phyloP scores from a whole-genome alignment of 2,329 filamentous ascomycete species.

The Parascedosporium putredinis region DNA sequence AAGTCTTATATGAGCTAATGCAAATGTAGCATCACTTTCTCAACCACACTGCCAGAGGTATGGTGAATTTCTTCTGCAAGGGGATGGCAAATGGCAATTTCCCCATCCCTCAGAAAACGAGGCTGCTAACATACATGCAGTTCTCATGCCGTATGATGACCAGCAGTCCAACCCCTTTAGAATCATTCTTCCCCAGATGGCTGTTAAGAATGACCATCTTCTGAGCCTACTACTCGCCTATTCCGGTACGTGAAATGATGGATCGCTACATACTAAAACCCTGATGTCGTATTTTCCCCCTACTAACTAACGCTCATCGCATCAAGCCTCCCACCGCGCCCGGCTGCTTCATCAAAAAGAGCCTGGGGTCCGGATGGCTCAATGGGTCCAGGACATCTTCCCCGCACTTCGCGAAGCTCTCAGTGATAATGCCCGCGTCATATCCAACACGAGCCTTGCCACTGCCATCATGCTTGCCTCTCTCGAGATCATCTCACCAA shows the following conservation, averaged over 20 bases:
- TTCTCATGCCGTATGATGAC: conserved; percentile 40
- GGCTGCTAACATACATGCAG: conserved; percentile 33
- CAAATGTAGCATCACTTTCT: conserved; percentile 47
- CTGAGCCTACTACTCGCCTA: conserved; percentile 71
- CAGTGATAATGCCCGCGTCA: conserved; percentile 46
- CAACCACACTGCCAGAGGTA: conserved; percentile 64
- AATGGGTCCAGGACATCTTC: conserved; percentile 72
- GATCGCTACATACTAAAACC: too few species aligned
- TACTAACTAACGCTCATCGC: not conserved
- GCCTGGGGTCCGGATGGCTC: conserved; percentile 65
- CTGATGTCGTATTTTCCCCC: not conserved
- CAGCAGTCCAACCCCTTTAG: conserved; percentile 42
- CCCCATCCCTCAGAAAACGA: too few species aligned
- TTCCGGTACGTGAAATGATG: conserved; percentile 32
- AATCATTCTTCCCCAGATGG: conserved; percentile 47
- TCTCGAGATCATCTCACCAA: conserved; percentile 72
- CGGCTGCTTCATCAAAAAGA: conserved; percentile 63
- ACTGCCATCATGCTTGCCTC: conserved; percentile 80
- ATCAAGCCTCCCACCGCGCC: conserved; percentile 66
- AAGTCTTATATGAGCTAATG: not conserved
- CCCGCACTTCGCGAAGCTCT: conserved; percentile 60
- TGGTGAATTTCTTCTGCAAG: too few species aligned
- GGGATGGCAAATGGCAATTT: conserved; percentile 16
- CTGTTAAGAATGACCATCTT: conserved; percentile 57
- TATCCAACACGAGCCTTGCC: conserved; percentile 64